Percentiles rank a stretch among this genome's conserved stretches.
Evolutionary conservation across 2,329 filamentous ascomycete species (phyloP).

Genomic region (Macrophomina tecta): DNA sequence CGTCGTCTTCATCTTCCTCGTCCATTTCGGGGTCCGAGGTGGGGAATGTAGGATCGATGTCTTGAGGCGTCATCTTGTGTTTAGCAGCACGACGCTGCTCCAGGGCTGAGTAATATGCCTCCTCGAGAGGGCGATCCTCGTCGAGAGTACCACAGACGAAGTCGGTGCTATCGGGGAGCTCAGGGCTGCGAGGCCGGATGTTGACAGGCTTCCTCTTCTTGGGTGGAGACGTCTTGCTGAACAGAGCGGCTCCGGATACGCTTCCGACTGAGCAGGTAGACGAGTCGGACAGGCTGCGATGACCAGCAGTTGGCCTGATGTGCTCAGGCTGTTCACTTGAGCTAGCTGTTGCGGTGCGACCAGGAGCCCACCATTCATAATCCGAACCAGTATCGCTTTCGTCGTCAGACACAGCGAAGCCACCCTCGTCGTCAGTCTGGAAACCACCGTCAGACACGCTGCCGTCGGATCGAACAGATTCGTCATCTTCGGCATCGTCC

Average conservation of each 20-base stretch:
- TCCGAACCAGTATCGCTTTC: slow-evolving; percentile 70
- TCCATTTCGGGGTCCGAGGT: slow-evolving; percentile 89
- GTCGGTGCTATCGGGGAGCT: slow-evolving; percentile 95
- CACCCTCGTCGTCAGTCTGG: slow-evolving; percentile 79
- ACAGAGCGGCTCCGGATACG: slow-evolving; percentile 32
- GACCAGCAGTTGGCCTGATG: slow-evolving; percentile 50
- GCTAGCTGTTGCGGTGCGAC: slow-evolving; percentile 58
- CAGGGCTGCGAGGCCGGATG: slow-evolving; percentile 73
- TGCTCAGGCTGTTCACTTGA: slow-evolving; percentile 59
- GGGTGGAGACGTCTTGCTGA: slow-evolving; percentile 39
- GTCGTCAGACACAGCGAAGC: slow-evolving; percentile 73
- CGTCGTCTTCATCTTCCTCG: slow-evolving; percentile 68
- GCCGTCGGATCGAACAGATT: slow-evolving; percentile 39
- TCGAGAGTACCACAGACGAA: slow-evolving; percentile 99
- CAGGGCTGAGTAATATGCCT: slow-evolving; percentile 85
- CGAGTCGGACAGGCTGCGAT: slow-evolving; percentile 58
- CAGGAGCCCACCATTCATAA: slow-evolving; percentile 68
- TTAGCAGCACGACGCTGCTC: slow-evolving; percentile 68
- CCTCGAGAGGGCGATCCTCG: slow-evolving; percentile 92
- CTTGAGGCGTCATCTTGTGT: slow-evolving; percentile 27
- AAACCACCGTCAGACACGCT: slow-evolving; percentile 68
- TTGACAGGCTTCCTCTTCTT: slow-evolving; percentile 58
- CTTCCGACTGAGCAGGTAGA: slow-evolving; percentile 60
- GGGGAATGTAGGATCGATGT: slow-evolving; percentile 93
- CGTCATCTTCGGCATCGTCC: slow-evolving; percentile 53